Evolutionary conservation across 331 rosid species (phyloP).

Genomic region (Telfairia occidentalis): DNA sequence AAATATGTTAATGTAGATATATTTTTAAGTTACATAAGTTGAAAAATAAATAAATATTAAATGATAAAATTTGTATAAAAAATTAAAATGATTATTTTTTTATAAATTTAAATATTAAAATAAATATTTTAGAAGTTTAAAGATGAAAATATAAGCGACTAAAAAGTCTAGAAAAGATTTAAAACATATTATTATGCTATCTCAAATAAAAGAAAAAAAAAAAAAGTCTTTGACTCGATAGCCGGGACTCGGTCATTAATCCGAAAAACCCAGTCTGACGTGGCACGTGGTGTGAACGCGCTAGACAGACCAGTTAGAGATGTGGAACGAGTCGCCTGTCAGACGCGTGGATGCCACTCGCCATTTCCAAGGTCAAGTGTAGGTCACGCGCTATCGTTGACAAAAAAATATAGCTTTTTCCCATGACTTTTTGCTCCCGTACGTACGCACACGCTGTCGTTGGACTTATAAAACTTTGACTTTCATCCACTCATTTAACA

Average conservation of each 20-base stretch:
- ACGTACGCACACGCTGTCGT: neutral
- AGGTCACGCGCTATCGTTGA: neutral
- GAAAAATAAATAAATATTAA: too few species aligned
- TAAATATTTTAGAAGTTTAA: too few species aligned
- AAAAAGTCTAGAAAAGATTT: too few species aligned
- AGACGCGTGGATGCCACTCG: neutral
- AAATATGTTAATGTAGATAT: too few species aligned
- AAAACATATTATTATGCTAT: neutral
- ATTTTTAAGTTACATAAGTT: too few species aligned
- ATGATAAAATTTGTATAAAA: too few species aligned
- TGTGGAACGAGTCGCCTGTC: neutral
- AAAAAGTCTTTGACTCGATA: neutral
- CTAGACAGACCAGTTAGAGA: neutral
- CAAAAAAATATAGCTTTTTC: neutral
- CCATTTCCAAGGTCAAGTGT: neutral
- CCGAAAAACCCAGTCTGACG: neutral
- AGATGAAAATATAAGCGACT: too few species aligned
- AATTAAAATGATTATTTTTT: too few species aligned
- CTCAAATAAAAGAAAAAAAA: neutral
- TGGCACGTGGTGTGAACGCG: neutral
- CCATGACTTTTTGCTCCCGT: neutral
- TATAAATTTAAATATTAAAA: too few species aligned
- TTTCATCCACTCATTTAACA: neutral
- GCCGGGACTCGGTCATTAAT: neutral
- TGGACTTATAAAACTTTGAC: constrained; percentile 5